Evolutionary conservation across 1,284 basidiomycete genomes (phyloP), one percentile per base, ranked within the genome.

Genomic region (Melampsora medusae): DNA sequence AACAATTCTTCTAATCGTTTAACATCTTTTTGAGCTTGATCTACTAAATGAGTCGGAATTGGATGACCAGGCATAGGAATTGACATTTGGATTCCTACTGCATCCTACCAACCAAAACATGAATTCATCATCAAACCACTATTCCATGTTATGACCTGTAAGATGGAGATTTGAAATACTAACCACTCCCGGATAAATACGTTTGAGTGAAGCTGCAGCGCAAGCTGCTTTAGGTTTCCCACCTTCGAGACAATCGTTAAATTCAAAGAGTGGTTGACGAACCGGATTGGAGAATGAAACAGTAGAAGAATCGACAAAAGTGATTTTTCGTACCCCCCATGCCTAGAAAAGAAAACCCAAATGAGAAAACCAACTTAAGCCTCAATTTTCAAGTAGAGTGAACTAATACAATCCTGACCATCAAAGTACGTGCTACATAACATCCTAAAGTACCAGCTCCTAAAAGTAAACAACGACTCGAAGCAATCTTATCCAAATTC

Each of bases 1-100:
- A 98, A 86, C 7, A 99, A 87, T 31, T 85, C 81, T 81, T 96
- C 93, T 2, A 99, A 86, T 78, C 85, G 85, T 33, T 84, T 84
- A 0, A 98, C 89, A 77, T 92, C 90, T 46, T 87, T 85, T 81
- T 88, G 87, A 0, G 88, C 85, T 79, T 89, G 87, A 4, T 86
- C 86, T 2, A 89, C 81, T 0, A 87, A 86, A 17, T 73, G 59
- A 0, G 79, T 62, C 1, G 85, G 89, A 69, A 98, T 87, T 0
- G 94, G 94, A 81, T 99, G 96, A 0, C 97, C 97, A 0, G 97
- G 97, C 96, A 99, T 99, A 0, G 97, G 96, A 77, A 99, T 91
- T 17, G 88, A 88, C 14, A 99, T 84, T 14, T 87, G 86, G 79
- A 90, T 85, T 0, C 92, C 95, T 0, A 85, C 86, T 0, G 93